These are phyloP conservation scores for Didymella pomorum DNA, from an alignment of 2,329 filamentous ascomycete species.

Conservation along the genomic window DNA sequence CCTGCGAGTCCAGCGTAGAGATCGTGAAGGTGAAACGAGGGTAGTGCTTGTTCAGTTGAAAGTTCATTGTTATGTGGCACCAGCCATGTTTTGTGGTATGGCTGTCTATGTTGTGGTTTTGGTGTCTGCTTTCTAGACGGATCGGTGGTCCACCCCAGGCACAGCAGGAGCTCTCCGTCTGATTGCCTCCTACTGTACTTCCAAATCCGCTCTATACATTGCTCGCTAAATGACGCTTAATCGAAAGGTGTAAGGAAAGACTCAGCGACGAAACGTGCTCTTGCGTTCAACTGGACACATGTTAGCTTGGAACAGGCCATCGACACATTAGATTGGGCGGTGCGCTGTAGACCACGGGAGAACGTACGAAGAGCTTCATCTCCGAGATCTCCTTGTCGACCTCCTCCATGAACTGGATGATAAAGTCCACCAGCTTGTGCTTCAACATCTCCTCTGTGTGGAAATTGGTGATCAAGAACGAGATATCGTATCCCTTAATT, in stretches of 20 bases:
- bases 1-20: background rate
- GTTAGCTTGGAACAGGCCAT: slow-evolving; percentile 39
- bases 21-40: background rate
- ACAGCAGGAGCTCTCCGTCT: background rate
- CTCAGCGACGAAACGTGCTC: slow-evolving; percentile 96
- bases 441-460: slow-evolving; percentile 99
- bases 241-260: slow-evolving; percentile 86
- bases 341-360: background rate
- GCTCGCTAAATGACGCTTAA: slow-evolving; percentile 28
- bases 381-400: slow-evolving; percentile 99
- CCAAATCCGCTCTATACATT: slow-evolving; percentile 18
- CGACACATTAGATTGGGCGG: too few species aligned
- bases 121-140: background rate
- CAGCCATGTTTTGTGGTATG: background rate
- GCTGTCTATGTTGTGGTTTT: background rate
- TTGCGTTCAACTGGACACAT: slow-evolving; percentile 79
- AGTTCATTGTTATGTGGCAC: slow-evolving; percentile 1
- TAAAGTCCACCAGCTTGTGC: slow-evolving; percentile 98
- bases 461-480: slow-evolving; percentile 98
- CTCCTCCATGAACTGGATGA: slow-evolving; percentile 99
- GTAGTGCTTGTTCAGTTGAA: background rate
- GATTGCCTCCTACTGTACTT: background rate
- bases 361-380: slow-evolving; percentile 98
- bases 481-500: slow-evolving; percentile 98
- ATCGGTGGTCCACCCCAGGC: background rate